Evolutionary conservation across 805 yeast species (phyloP).

Genomic region (Cyberlindnera veronae): DNA sequence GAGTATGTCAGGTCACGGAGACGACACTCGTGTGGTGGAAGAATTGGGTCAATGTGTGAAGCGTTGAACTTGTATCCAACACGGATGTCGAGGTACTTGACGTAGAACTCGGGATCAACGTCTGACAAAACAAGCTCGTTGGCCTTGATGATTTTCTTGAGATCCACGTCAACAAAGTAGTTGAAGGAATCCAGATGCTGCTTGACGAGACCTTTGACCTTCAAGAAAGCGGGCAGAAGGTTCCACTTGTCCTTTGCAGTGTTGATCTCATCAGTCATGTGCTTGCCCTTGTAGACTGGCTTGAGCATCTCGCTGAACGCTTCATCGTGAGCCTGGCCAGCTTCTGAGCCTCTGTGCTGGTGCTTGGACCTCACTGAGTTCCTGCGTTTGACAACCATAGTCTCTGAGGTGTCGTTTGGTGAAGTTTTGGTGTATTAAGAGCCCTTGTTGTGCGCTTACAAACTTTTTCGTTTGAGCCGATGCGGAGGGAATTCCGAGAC

Average conservation of each 20-base stretch:
- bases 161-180: constrained; percentile 89
- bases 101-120: constrained; percentile 95
- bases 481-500: neutral
- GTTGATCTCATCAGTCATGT: constrained; percentile 78
- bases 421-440: neutral
- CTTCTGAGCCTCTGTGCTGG: constrained; percentile 5
- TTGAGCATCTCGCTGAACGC: constrained; percentile 73
- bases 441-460: constrained; percentile 6
- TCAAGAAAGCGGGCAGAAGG: constrained; percentile 88
- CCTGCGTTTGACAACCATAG: constrained; percentile 27
- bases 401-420: neutral
- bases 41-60: constrained; percentile 50
- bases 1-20: constrained; percentile 90
- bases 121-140: constrained; percentile 86
- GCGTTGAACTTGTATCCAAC: constrained; percentile 78
- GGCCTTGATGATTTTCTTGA: constrained; percentile 88
- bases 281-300: constrained; percentile 83
- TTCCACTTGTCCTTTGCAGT: constrained; percentile 98
- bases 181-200: constrained; percentile 98
- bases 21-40: constrained; percentile 94
- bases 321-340: constrained; percentile 42
- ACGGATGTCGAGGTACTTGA: constrained; percentile 88
- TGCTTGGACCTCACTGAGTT: constrained; percentile 13
- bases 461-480: constrained; percentile 6
- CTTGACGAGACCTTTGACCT: constrained; percentile 93